Conservation (phyloP, 179 eudicot genomes). For the Kewa caespitosa region DNA sequence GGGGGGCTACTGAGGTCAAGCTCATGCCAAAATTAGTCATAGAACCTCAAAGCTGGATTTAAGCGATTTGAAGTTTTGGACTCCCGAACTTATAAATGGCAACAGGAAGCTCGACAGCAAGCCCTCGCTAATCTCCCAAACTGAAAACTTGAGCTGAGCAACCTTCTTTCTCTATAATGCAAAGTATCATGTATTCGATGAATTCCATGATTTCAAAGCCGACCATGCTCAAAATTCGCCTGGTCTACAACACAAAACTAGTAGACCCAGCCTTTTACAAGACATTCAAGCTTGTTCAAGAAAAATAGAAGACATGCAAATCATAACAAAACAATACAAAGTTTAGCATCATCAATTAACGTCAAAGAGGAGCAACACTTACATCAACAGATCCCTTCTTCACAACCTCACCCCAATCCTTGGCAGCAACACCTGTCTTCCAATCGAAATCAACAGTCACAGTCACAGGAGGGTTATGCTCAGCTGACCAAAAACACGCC, state of each 20-base stretch:
- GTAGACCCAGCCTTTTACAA: neutral
- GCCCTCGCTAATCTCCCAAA: neutral
- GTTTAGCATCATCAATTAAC: neutral
- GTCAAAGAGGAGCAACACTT: constrained; percentile 23
- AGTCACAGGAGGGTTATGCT: constrained; percentile 54
- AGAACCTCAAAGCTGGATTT: neutral
- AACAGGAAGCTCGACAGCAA: neutral
- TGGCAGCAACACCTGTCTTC: constrained; percentile 85
- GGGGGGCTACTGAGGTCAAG: too few species aligned
- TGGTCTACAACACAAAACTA: neutral
- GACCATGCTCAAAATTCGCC: neutral
- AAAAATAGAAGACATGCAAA: constrained; percentile 1
- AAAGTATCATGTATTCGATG: too few species aligned
- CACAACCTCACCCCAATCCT: constrained; percentile 84
- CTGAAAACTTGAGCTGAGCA: neutral
- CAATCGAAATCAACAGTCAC: constrained; percentile 82
- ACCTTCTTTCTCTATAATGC: neutral
- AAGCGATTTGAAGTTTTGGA: neutral
- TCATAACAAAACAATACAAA: neutral
- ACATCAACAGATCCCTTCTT: constrained; percentile 84
- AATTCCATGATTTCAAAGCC: neutral
- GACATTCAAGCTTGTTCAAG: neutral
- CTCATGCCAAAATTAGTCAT: too few species aligned
- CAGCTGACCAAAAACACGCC: constrained; percentile 74
- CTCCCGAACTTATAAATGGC: neutral